Percentiles rank a stretch among this genome's conserved stretches.
phyloP scores from a whole-genome alignment of 441 rosid genomes.

The Kokia cookei region DNA sequence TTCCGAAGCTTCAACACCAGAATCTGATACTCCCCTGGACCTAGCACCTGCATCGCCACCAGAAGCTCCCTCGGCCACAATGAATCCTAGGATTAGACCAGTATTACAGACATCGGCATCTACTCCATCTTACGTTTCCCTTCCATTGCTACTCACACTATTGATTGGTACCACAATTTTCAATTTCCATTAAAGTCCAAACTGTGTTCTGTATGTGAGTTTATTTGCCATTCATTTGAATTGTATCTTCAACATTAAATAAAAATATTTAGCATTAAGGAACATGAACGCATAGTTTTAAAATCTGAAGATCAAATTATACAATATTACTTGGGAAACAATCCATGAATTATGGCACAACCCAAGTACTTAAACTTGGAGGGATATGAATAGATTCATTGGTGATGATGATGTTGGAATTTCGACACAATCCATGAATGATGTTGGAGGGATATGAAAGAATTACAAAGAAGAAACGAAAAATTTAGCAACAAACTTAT shows the following conservation, averaged over 20 bases:
- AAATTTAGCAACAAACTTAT: too few species aligned
- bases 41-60: conserved; percentile 31
- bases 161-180: conserved; percentile 16
- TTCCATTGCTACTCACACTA: conserved; percentile 21
- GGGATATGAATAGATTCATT: too few species aligned
- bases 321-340: neutral
- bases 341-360: neutral
- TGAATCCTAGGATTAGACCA: conserved; percentile 22
- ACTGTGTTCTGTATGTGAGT: neutral
- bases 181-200: conserved; percentile 1
- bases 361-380: too few species aligned
- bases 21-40: conserved; percentile 18
- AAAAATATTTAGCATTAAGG: neutral
- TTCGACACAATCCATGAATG: too few species aligned
- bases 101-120: conserved; percentile 25
- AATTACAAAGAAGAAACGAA: too few species aligned
- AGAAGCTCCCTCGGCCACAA: conserved; percentile 20
- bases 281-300: neutral
- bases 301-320: neutral
- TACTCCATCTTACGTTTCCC: conserved; percentile 13
- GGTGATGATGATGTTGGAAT: too few species aligned
- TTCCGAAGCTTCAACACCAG: conserved; percentile 39
- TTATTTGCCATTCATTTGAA: neutral
- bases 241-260: neutral
- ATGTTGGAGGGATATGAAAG: too few species aligned